Percentiles rank a stretch among this genome's conserved stretches.
phyloP scores from a whole-genome alignment of 257 asterid species.

The Solanum rostratum region DNA sequence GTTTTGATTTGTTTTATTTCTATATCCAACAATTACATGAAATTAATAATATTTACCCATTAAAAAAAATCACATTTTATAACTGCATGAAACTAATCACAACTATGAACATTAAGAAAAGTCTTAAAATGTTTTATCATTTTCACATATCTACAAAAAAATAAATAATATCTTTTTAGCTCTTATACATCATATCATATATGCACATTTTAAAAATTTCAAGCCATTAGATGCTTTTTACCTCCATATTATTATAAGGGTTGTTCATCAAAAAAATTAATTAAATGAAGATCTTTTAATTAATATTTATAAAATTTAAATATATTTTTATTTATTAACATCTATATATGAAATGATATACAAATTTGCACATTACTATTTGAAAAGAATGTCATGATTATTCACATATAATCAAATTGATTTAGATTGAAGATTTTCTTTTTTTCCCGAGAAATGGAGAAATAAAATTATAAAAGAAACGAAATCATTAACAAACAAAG shows the following conservation, averaged over 20 bases:
- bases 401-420: background rate
- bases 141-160: background rate
- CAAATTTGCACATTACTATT: background rate
- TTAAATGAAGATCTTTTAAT: too few species aligned
- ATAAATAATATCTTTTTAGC: background rate
- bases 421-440: background rate
- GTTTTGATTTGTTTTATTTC: too few species aligned
- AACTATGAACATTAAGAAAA: background rate
- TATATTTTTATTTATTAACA: too few species aligned
- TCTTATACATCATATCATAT: background rate
- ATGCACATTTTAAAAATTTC: background rate
- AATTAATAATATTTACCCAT: too few species aligned
- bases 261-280: too few species aligned
- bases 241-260: background rate
- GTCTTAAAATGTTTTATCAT: background rate
- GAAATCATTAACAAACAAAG: background rate
- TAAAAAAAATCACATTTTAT: background rate
- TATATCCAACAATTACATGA: background rate
- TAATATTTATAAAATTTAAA: too few species aligned
- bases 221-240: background rate
- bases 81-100: background rate
- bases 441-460: background rate
- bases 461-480: background rate
- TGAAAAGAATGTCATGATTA: background rate
- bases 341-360: background rate